Base-by-base conservation (phyloP, 768 basidiomycete genomes). In the Polyporus arcularius region DNA sequence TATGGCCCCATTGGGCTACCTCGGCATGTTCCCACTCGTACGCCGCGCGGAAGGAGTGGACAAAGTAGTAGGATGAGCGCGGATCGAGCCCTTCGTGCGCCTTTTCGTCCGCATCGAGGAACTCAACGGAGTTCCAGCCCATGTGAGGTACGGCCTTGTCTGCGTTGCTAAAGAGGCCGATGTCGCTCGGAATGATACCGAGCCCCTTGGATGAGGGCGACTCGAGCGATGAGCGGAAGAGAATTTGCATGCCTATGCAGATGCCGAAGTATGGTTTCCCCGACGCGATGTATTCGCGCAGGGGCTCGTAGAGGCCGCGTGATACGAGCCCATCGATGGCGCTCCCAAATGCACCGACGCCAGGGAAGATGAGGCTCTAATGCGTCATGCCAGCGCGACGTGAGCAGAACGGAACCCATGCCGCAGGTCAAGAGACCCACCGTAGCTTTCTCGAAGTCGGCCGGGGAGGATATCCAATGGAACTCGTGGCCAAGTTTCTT, bases 171-270 rank as follows among this genome's bases (percentile, higher is more conserved):
- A 99, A 98, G 14, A 79, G 77, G 57, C 85, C 82, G 67, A 98
- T 92, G n/a, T 81, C 79, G 65, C 79, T 86, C n/a, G 92, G 90
- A 63, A 99, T 88, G 65, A 94, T 74, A 16, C 87, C 91, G 21
- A 98, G 81, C n/a, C 96, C 96, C n/a, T 69, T 73, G 30, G 78
- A 76, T 18, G 72, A 69, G 15, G 85, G 81, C 14, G 88, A 88
- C 78, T 99, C 97, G 62, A 84, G 76, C 15, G 96, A 98, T 14
- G 90, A 86, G 59, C 83, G 78, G 76, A 94, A 98, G 62, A 99
- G 90, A 58, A 97, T 85, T 75, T 99, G 97, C 88, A 99, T 89
- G 68, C 97, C 97, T 70, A 99, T 92, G 77, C 97, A 99, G 78
- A 99, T 98, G 41, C 94, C 94, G 75, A 97, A 93, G 76, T 97